These are phyloP conservation scores for Botryotinia globosa DNA, from an alignment of 2,329 filamentous ascomycete genomes.

Conservation along the genomic window DNA sequence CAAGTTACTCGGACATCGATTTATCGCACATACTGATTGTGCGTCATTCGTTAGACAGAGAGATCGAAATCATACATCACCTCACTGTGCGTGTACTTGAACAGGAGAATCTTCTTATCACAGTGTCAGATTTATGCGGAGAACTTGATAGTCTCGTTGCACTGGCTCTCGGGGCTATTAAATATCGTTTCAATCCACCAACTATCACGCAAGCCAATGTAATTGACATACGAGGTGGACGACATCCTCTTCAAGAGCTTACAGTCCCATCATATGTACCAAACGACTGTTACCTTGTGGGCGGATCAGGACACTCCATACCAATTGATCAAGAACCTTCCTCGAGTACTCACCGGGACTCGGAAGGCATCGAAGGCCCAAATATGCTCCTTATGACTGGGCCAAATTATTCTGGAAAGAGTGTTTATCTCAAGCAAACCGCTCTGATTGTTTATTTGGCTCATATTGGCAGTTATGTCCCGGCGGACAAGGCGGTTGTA, in stretches of 20 bases:
- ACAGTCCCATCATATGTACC: slow-evolving; percentile 77
- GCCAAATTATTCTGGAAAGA: slow-evolving; percentile 96
- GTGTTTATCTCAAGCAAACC: slow-evolving; percentile 89
- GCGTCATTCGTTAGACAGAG: slow-evolving; percentile 57
- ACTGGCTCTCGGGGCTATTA: slow-evolving; percentile 70
- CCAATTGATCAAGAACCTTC: slow-evolving; percentile 21
- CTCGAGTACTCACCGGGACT: not conserved
- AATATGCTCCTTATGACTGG: slow-evolving; percentile 82
- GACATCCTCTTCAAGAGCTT: slow-evolving; percentile 84
- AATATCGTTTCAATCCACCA: slow-evolving; percentile 70
- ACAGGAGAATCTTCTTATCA: slow-evolving; percentile 62
- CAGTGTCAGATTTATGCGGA: slow-evolving; percentile 76
- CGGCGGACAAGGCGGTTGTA: slow-evolving; percentile 71
- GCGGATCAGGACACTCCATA: slow-evolving; percentile 49
- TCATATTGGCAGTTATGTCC: slow-evolving; percentile 89
- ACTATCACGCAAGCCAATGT: slow-evolving; percentile 67
- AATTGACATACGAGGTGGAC: slow-evolving; percentile 71
- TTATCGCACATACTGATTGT: not conserved
- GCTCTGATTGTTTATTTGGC: slow-evolving; percentile 89
- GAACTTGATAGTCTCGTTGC: slow-evolving; percentile 85
- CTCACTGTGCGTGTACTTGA: slow-evolving; percentile 69
- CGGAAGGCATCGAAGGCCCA: slow-evolving; percentile 42
- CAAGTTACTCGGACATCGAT: slow-evolving; percentile 39
- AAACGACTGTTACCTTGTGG: slow-evolving; percentile 71
- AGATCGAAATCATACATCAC: slow-evolving; percentile 82